Conservation (phyloP, 1,284 basidiomycete genomes). For the Schizopora paradoxa region DNA sequence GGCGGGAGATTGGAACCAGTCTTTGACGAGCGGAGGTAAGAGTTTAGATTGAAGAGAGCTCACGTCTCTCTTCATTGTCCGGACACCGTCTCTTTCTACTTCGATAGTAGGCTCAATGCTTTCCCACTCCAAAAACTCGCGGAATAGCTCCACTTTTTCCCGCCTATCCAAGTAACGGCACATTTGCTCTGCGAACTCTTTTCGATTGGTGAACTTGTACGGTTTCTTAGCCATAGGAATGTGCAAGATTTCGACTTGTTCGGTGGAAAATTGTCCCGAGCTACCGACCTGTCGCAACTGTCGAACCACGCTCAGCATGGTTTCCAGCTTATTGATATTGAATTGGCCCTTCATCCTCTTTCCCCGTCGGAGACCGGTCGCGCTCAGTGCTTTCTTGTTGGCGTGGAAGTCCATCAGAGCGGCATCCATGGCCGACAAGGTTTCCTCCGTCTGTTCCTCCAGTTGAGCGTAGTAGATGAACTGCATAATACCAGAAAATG, state of each 20-base stretch:
- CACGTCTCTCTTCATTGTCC: no score
- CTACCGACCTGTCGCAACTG: neutral
- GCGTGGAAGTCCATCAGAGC: neutral
- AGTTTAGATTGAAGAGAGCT: no score
- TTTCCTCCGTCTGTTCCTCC: neutral
- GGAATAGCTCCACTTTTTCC: neutral
- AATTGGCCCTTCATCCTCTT: neutral
- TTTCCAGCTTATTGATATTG: neutral
- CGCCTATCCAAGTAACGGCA: neutral
- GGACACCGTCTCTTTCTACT: no score
- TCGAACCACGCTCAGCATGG: neutral
- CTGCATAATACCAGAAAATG: neutral
- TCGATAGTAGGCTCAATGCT: no score
- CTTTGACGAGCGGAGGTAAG: no score
- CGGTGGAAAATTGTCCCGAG: neutral
- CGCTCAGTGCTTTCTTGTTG: neutral
- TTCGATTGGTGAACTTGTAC: neutral
- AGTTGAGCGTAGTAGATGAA: neutral
- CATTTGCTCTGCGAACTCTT: neutral
- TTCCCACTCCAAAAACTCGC: neutral
- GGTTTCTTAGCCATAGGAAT: neutral
- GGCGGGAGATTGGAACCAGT: no score
- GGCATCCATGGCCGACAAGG: neutral
- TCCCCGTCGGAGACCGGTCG: neutral
- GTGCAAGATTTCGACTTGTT: neutral